Evolutionary conservation across 2,329 filamentous ascomycete species (phyloP), one percentile per base, ranked within the genome.

Genomic region (Apiospora phragmitis): DNA sequence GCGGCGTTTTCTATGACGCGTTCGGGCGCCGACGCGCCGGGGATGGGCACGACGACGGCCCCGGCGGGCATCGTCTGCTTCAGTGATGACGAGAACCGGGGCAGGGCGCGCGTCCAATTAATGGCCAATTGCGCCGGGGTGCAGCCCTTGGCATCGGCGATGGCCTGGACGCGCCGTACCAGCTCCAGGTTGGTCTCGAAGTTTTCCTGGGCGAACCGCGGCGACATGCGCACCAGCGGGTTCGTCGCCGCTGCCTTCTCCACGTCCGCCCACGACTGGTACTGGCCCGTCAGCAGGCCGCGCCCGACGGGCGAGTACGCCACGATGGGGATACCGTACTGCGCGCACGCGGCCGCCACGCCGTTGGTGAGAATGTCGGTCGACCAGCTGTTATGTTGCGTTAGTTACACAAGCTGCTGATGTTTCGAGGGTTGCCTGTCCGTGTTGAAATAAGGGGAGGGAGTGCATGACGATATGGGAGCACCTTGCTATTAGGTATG

Each of bases 341-440:
- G 85, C 8, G 76, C 78, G 72, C 85, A 86, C 0, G 83, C 78
- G 2, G 82, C 83, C 3, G 85, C 84, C 45, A 90, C 80, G 2
- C 87, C 87, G 73, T 89, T 88, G 29, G 77, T 79, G 35, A 88
- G 79, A 32, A 85, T 81, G 21, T 88, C 85, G 0, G 83, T 83
- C 12, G 80, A 76, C 76, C 84, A 71, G 14, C 70, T 71, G 35
- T 24, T 24, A n/a, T 38, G 24, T 16, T 5, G 9, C 6, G 21
- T 69, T 45, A 32, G 38, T 12, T 18, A 9, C n/a, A 0, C n/a
- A 35, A 3, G 6, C 7, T 7, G 26, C 55, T 18, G 21, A 11
- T 18, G 11, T 26, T 38, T 62, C 18, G 18, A 45, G 16, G 43
- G 42, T 5, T 7, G n/a, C n/a, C n/a, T n/a, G n/a, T n/a, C n/a